These are phyloP conservation scores for Pleurotus giganteus DNA, from an alignment of 768 basidiomycete species.

Conservation along the genomic window DNA sequence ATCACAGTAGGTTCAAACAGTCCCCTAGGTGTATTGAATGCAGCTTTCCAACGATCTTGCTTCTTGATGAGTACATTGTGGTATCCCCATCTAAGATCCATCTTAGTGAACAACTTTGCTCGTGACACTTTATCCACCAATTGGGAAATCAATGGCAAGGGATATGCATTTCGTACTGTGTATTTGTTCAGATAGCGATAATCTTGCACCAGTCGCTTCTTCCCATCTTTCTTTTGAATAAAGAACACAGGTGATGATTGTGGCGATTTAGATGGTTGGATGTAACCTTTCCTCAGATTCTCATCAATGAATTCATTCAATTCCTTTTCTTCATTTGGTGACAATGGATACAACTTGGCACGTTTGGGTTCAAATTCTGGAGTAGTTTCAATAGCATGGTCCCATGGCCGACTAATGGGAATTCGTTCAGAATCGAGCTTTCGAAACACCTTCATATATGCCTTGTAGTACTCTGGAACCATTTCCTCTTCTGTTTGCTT, in stretches of 20 bases:
- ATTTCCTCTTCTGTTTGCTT: background rate
- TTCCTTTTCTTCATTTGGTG: background rate
- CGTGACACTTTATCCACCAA: constrained; percentile 21
- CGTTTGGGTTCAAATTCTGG: background rate
- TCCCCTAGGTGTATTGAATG: constrained; percentile 35
- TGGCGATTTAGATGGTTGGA: no score
- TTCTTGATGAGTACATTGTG: constrained; percentile 19
- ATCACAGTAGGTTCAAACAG: constrained; percentile 36
- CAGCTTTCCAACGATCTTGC: constrained; percentile 43
- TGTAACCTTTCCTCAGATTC: background rate
- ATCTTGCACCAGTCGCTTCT: constrained; percentile 22
- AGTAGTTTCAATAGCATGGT: constrained; percentile 1
- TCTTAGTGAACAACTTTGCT: constrained; percentile 26
- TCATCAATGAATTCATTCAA: background rate
- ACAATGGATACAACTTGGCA: background rate
- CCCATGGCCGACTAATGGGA: background rate
- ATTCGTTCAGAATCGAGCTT: background rate
- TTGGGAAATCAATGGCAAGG: constrained; percentile 25
- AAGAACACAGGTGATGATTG: no score
- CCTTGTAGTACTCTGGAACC: background rate
- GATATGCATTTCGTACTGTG: constrained; percentile 33
- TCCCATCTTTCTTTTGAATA: constrained; percentile 10
- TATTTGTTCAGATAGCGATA: constrained; percentile 28
- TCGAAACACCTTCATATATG: background rate
- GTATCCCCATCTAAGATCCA: constrained; percentile 35